Base-by-base conservation (phyloP, 208 protist genomes). In the Crithidia brevicula region DNA sequence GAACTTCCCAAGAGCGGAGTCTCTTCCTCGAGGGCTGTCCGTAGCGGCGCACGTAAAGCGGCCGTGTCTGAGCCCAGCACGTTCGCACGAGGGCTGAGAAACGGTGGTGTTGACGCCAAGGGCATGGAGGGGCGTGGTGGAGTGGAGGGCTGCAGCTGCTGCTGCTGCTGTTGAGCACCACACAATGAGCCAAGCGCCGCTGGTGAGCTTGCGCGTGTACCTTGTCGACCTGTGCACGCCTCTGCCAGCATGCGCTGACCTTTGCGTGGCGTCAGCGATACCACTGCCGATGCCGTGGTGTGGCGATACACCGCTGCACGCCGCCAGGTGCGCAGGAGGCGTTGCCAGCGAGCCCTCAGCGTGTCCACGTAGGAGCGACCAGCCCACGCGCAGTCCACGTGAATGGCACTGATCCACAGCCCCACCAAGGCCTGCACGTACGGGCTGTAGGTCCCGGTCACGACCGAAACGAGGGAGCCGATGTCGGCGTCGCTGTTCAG, bases 371-470 rank as follows among this genome's bases (percentile, higher is more conserved):
- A 85, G 27, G 23, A 62, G 22, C 74, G 60, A 27, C 76, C 74
- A 0, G 70, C 72, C 92, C 92, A 96, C 57, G 79, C 81, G 31
- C 74, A 73, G 58, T 94, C 85, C 25, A 86, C 30, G 8, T 69
- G 75, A 40, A 93, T 81, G 27, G 87, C 87, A 2, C 67, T 73
- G n/a, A 85, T 73, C 38, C 94, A 68, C 25, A 94, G 56, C 18
- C 70, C 77, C 65, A 85, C 79, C 16, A 89, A 67, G 28, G 75
- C 66, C 70, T 93, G 91, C 28, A 85, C 65, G 40, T 77, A 88
- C 4, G 79, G 60, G 67, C 90, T 90, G 70, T 92, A 92, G 8
- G 81, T 83, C 20, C 82, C 85, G 3, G 88, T 71, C 4, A 72
- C 40, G 7, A 62, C 54, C 22, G 83, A 85, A 5, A 86, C 31